Percentiles rank a stretch among this genome's conserved stretches.
phyloP scores from a whole-genome alignment of 2,329 filamentous ascomycete genomes.

The Chaetomium sp. region DNA sequence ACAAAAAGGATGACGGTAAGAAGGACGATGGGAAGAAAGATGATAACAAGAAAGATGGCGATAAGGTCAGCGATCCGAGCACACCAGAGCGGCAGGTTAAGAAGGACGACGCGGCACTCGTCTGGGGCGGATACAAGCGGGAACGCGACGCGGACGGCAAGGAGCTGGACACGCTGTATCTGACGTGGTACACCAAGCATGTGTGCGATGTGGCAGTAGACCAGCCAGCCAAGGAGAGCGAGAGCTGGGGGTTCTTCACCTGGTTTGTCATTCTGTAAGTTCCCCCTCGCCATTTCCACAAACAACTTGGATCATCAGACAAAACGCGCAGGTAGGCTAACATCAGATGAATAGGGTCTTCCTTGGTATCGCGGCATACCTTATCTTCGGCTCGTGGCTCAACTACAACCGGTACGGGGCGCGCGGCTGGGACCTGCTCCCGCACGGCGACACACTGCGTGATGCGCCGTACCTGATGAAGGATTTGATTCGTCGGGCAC shows the following conservation, averaged over 20 bases:
- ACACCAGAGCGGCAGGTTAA: constrained; percentile 46
- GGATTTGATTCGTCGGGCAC: constrained; percentile 74
- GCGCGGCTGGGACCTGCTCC: constrained; percentile 88
- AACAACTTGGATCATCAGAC: background rate
- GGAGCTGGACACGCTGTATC: constrained; percentile 48
- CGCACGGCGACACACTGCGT: constrained; percentile 85
- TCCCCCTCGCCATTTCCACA: background rate
- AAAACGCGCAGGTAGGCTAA: background rate
- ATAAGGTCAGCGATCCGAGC: constrained; percentile 32
- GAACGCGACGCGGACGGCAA: constrained; percentile 56
- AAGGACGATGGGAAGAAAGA: constrained; percentile 39
- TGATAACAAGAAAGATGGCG: constrained; percentile 25
- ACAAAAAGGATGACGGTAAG: constrained; percentile 26
- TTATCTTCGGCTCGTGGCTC: constrained; percentile 97
- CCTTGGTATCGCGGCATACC: constrained; percentile 76
- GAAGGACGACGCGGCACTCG: constrained; percentile 56
- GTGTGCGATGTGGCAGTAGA: constrained; percentile 60
- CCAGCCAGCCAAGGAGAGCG: constrained; percentile 37
- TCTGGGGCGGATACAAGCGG: constrained; percentile 68
- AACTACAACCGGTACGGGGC: constrained; percentile 98
- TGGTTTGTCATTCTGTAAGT: constrained; percentile 92
- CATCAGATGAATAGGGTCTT: constrained; percentile 56
- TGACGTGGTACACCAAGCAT: constrained; percentile 84
- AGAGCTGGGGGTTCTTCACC: constrained; percentile 90
- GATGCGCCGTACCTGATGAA: constrained; percentile 89